Evolutionary conservation across 2,329 filamentous ascomycete species (phyloP).

Genomic region (Claviceps spartinae): DNA sequence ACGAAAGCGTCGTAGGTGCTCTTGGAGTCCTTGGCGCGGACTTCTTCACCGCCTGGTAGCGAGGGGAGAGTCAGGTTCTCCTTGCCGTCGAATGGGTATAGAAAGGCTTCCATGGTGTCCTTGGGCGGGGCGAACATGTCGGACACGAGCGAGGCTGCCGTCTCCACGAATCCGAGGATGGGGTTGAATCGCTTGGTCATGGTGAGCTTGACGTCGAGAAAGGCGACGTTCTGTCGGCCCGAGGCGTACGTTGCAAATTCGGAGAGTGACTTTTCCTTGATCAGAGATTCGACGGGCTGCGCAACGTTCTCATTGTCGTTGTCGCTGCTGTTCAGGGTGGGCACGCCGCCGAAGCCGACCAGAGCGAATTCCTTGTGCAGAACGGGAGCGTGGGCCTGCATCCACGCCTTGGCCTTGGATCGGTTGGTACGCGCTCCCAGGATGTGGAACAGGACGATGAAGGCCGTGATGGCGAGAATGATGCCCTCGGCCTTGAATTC

Average conservation of each 20-base stretch:
- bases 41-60: conserved; percentile 43
- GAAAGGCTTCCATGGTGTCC: conserved; percentile 62
- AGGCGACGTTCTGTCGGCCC: conserved; percentile 84
- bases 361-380: conserved; percentile 73
- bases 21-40: conserved; percentile 42
- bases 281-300: conserved; percentile 28
- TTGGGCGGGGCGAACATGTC: conserved; percentile 57
- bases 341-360: conserved; percentile 61
- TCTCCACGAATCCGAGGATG: conserved; percentile 46
- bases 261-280: conserved; percentile 79
- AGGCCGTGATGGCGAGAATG: conserved; percentile 59
- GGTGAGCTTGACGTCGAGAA: conserved; percentile 71
- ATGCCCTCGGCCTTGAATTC: conserved; percentile 84
- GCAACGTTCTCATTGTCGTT: conserved; percentile 14
- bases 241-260: conserved; percentile 83
- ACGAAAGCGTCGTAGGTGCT: conserved; percentile 80
- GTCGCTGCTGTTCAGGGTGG: conserved; percentile 25
- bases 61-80: conserved; percentile 65
- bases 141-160: conserved; percentile 58
- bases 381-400: conserved; percentile 55
- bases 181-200: conserved; percentile 85
- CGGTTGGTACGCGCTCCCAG: conserved; percentile 72
- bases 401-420: conserved; percentile 68
- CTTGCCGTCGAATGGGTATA: conserved; percentile 86
- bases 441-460: conserved; percentile 68